Base-by-base conservation (phyloP, 805 yeast genomes). In the Candida peoriensis region DNA sequence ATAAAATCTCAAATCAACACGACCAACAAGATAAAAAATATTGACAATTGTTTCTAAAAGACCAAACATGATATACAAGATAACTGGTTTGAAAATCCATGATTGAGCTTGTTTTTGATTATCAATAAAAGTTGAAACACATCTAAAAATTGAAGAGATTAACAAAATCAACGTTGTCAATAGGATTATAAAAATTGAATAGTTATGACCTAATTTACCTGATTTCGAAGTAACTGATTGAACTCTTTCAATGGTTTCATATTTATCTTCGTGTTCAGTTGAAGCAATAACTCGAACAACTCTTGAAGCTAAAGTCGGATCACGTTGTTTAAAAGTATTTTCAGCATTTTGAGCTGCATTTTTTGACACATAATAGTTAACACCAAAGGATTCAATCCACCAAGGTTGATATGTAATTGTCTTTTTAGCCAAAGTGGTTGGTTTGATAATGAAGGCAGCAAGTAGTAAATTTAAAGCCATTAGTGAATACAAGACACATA, bases 1-100 rank as follows among this genome's bases (percentile, higher is more conserved):
- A 68, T 83, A 83, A 61, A 83, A 83, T 55, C 93, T 69, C 49
- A 83, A 65, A 55, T 83, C 93, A 33, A 79, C 75, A 55, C 94
- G 71, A 13, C 78, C 76, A 23, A 78, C 49, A 36, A 83, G 54
- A 52, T 78, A 80, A 22, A 78, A 42, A 8, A 76, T 35, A 43
- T 78, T 72, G 37, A 78, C 74, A 20, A 79, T 47, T 0, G 67
- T 61, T 61, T 83, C 93, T 31, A 79, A 61, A 4, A 70, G 72
- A 22, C 90, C 89, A 76, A 85, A 81, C 46, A 74, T 61, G 20
- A 78, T 63, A 55, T 80, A 82, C 76, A 79, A 74, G 17, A 75
- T 77, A 28, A 72, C 75, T 12, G 79, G 76, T 38, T 64, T 58
- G 49, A 61, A 65, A 7, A 76, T 63, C 69, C 72, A 66, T 15